Evolutionary conservation across 495 filamentous ascomycete genomes (phyloP).

Genomic region (Usnea hakonensis): DNA sequence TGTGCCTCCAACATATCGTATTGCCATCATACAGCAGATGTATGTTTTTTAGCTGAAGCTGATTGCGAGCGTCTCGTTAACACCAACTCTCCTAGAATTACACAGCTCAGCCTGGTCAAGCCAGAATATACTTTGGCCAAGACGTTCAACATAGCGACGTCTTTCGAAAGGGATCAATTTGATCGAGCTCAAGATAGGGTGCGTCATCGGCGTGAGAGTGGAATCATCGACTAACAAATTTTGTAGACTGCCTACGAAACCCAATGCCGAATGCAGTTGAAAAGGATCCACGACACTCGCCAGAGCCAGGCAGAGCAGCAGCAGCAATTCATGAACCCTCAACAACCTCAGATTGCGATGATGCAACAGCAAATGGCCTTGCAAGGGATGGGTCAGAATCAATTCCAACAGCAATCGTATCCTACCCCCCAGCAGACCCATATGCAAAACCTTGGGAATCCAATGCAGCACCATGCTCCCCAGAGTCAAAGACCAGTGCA

Average conservation of each 20-base stretch:
- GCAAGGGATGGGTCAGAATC: conserved; percentile 15
- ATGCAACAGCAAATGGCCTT: conserved; percentile 41
- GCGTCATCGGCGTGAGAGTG: conserved; percentile 12
- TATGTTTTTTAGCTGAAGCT: conserved; percentile 26
- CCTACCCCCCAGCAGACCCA: conserved; percentile 3
- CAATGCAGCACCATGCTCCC: neutral
- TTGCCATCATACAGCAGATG: conserved; percentile 42
- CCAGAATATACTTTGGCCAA: conserved; percentile 37
- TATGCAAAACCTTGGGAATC: neutral
- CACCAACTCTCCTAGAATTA: conserved; percentile 5
- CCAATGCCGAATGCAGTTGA: conserved; percentile 30
- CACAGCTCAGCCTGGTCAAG: conserved; percentile 40
- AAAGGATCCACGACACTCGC: conserved; percentile 29
- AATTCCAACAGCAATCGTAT: neutral
- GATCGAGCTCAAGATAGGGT: conserved; percentile 41
- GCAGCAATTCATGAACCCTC: conserved; percentile 42
- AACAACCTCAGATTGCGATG: conserved; percentile 40
- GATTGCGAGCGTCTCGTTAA: neutral
- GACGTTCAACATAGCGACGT: conserved; percentile 39
- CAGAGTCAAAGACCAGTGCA: neutral
- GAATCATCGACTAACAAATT: neutral
- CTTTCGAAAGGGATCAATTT: conserved; percentile 43
- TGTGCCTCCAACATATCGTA: conserved; percentile 34
- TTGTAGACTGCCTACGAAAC: neutral
- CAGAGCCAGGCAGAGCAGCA: conserved; percentile 32